These are phyloP conservation scores for Candida patagonica DNA, from an alignment of 805 yeast genomes.

Conservation along the genomic window DNA sequence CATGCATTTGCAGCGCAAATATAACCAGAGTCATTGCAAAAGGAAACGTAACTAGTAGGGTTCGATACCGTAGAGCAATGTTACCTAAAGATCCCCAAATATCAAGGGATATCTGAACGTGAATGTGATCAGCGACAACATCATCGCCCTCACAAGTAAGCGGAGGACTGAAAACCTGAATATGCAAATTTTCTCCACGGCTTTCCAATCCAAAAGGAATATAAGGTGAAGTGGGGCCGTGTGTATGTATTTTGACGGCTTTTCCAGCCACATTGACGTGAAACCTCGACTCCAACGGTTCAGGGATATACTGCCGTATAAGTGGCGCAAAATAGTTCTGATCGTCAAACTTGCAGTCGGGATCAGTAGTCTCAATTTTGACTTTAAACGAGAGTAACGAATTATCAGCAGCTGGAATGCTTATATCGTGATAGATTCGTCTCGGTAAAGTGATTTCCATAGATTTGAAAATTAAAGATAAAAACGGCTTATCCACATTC, in stretches of 20 bases:
- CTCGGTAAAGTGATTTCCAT: neutral
- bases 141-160: neutral
- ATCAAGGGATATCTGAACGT: slow-evolving; percentile 32
- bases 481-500: neutral
- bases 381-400: slow-evolving; percentile 1
- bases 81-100: slow-evolving; percentile 53
- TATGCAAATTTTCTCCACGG: slow-evolving; percentile 3
- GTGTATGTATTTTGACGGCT: slow-evolving; percentile 6
- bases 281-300: slow-evolving; percentile 14
- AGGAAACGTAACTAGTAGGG: slow-evolving; percentile 64
- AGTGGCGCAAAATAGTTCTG: slow-evolving; percentile 7
- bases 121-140: neutral
- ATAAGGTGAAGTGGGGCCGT: slow-evolving; percentile 13
- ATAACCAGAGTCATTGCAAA: slow-evolving; percentile 46
- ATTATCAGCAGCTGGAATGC: slow-evolving; percentile 1
- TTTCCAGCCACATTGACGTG: slow-evolving; percentile 12
- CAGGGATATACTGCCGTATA: slow-evolving; percentile 12
- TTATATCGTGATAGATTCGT: neutral
- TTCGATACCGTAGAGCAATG: slow-evolving; percentile 66
- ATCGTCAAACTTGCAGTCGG: slow-evolving; percentile 4
- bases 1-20: slow-evolving; percentile 44
- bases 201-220: slow-evolving; percentile 6
- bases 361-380: neutral
- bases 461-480: neutral
- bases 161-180: slow-evolving; percentile 12